Percentiles rank a stretch among this genome's conserved stretches.
Evolutionary conservation across 805 yeast species (phyloP).

Genomic region (Sugiyamaella marilandica): DNA sequence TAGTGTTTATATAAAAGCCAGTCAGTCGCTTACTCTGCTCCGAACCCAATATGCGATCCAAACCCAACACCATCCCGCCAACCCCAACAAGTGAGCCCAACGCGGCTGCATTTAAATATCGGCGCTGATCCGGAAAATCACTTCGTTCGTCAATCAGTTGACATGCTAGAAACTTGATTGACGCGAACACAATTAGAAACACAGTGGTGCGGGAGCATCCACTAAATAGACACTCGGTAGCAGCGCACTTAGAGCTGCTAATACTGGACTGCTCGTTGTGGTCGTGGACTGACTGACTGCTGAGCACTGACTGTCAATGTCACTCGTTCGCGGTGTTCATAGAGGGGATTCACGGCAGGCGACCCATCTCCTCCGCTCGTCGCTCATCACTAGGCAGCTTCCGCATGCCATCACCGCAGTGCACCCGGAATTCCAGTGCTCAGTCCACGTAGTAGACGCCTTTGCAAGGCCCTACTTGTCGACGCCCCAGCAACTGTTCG

Average conservation of each 20-base stretch:
- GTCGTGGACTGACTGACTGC: too few relatives aligned
- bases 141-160: too few relatives aligned
- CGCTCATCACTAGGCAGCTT: not conserved
- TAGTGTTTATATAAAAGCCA: too few relatives aligned
- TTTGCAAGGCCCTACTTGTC: not conserved
- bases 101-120: constrained; percentile 1
- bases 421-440: constrained; percentile 1
- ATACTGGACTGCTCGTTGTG: too few relatives aligned
- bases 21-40: too few relatives aligned
- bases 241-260: too few relatives aligned
- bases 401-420: not conserved
- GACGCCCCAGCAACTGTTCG: not conserved
- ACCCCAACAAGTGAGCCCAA: constrained; percentile 1
- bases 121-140: not conserved
- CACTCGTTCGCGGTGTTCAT: not conserved
- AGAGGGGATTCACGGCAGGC: not conserved
- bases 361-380: not conserved
- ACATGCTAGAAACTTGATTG: too few relatives aligned
- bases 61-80: too few relatives aligned
- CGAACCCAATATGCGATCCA: too few relatives aligned
- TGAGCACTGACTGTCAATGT: not conserved
- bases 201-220: too few relatives aligned
- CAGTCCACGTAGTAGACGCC: constrained; percentile 9
- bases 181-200: too few relatives aligned
- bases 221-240: too few relatives aligned